Base-by-base conservation (phyloP, 345 rosid species). In the Citrus inodora region DNA sequence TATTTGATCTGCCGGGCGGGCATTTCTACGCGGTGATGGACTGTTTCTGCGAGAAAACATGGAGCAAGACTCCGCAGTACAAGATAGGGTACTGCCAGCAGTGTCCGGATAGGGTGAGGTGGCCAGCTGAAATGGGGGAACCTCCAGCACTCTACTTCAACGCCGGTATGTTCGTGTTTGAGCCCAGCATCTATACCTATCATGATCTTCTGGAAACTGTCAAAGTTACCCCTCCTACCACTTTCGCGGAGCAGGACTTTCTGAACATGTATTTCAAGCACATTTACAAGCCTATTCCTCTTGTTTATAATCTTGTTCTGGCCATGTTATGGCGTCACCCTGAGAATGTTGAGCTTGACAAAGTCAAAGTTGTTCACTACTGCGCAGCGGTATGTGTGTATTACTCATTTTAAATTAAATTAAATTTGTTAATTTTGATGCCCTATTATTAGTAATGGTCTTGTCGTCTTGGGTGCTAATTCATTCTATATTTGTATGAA, bases 321-420 rank as follows among this genome's bases (percentile, higher is more conserved):
- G 99, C 99, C 21, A 86, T 92, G 97, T 78, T 95, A 30, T 95
- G 99, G 99, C 94, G 99, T 53, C 99, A 93, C 35, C 99, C 97
- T 9, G 97, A 95, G 79, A 93, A 93, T 16, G 89, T 95, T 3
- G 90, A 92, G 79, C 86, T 93, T 1, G 92, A 89, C 8, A 78
- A 87, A 78, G 93, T 91, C 58, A 91, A 90, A 63, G 97, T 94
- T 60, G 98, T 85, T 71, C 98, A 96, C 46, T 92, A 92, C 42
- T 94, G 97, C 83, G 98, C 98, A 7, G 92, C 90, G 79, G 95
- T 95, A 67, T 85, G 92, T 79, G 51, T 46, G 1, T 46, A 11
- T 13, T 3, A 13, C 1, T 13, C 1, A 3, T 13, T 46, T 11
- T 14, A 46, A 46, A 46, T 46, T 46, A 3, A 46, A 7, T 53